Evolutionary conservation across 2,329 filamentous ascomycete species (phyloP), one percentile per base, ranked within the genome.

Genomic region (Chaetothyriales sp.): DNA sequence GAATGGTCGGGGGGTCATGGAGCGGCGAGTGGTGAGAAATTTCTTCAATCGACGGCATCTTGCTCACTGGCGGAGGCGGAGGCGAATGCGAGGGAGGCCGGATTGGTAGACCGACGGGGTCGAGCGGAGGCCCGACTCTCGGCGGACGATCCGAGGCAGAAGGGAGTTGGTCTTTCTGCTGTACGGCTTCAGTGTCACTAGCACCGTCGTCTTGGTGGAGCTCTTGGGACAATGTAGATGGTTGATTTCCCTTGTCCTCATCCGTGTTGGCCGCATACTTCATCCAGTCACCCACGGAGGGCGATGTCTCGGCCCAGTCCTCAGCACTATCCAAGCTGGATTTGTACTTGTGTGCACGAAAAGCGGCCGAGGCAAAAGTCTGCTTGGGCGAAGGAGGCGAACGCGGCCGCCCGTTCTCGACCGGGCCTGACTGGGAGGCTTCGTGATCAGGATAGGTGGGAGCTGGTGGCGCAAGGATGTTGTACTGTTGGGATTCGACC

Each of bases 241-340:
- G 49, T 42, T 55, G 49, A 32, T 22, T 44, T 44, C 44, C 22
- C 22, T 36, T 56, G 51, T 43, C 20, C 15, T 8, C 45, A 3
- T 54, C 52, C 20, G 53, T 51, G 22, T 49, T 50, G 10, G 52
- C 66, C 18, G 67, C 69, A 43, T 70, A 59, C 50, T 69, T 65
- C 62, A 73, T 71, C 68, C 71, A 73, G 53, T 73, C 70, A 47
- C 66, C 65, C 43, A 73, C 69, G 2, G 71, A 74, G 5, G 71
- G 70, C 10, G 71, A 74, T 20, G 71, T 70, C 55, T 69, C 64
- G 50, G 69, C 68, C 70, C 70, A 73, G 51, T 73, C 71, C 57
- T 71, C 69, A 32, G 66, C 67, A 26, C 67, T 61, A 46, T 67
- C 64, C 46, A 73, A 59, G 51, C 70, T 73, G 43, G 71, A 67